Conservation (phyloP, 1,139 yeast genomes). For the Blastobotrys capitulatus region DNA sequence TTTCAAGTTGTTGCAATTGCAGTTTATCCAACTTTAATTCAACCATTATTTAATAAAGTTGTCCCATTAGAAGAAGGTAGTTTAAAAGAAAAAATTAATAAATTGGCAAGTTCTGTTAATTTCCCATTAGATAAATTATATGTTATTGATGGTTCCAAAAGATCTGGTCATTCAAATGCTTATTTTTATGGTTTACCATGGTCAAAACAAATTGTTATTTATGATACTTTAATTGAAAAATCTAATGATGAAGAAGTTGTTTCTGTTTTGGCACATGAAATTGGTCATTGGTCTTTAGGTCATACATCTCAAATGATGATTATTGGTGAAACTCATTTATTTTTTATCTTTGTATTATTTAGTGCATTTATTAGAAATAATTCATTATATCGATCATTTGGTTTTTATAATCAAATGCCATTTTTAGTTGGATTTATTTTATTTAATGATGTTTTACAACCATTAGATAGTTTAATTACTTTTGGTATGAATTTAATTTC, state of each 20-base stretch:
- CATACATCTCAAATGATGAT: conserved; percentile 72
- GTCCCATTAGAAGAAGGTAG: conserved; percentile 90
- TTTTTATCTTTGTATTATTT: conserved; percentile 63
- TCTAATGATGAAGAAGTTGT: conserved; percentile 75
- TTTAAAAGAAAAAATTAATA: conserved; percentile 73
- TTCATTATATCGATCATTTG: conserved; percentile 74
- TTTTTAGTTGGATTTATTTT: conserved; percentile 73
- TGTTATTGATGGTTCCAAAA: conserved; percentile 91
- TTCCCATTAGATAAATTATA: conserved; percentile 84
- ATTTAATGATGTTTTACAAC: conserved; percentile 58
- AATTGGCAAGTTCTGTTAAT: conserved; percentile 63
- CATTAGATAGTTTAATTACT: conserved; percentile 63
- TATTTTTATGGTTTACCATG: conserved; percentile 94
- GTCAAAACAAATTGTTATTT: conserved; percentile 91
- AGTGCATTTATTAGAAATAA: conserved; percentile 72
- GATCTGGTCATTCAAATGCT: conserved; percentile 95
- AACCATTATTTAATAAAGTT: conserved; percentile 87
- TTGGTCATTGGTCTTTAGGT: conserved; percentile 93
- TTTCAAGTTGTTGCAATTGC: conserved; percentile 69
- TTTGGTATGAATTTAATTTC: conserved; percentile 65
- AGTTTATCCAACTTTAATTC: conserved; percentile 73
- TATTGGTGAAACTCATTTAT: conserved; percentile 58
- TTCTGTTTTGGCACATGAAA: conserved; percentile 94
- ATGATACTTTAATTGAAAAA: conserved; percentile 81
- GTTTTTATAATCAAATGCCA: conserved; percentile 63